phyloP scores from a whole-genome alignment of 176 grass and related monocot species.

The Coix lacrymajobi region DNA sequence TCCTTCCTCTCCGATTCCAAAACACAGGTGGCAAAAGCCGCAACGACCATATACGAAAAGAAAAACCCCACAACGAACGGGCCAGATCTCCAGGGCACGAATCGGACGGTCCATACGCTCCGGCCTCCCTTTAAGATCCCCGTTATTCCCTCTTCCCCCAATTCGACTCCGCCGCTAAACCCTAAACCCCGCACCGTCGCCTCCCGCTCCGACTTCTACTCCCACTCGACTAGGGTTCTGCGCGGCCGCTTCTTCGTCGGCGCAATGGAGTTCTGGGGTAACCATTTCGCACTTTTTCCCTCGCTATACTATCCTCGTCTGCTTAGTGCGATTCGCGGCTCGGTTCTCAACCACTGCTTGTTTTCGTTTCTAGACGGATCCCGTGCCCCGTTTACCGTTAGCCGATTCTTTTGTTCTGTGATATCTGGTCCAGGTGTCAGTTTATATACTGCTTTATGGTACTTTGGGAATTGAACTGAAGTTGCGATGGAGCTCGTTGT shows the following conservation, averaged over 20 bases:
- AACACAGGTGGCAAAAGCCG: background rate
- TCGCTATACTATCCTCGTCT: background rate
- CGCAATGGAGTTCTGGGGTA: slow-evolving; percentile 46
- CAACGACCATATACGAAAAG: background rate
- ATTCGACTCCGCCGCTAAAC: slow-evolving; percentile 15
- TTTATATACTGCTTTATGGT: background rate
- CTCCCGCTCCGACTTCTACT: background rate
- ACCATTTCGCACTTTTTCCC: background rate
- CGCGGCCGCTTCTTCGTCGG: slow-evolving; percentile 1
- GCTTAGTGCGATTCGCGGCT: background rate
- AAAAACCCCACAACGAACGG: background rate
- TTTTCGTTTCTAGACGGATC: background rate
- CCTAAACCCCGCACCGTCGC: slow-evolving; percentile 14
- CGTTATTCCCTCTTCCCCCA: background rate
- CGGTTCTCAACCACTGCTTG: background rate
- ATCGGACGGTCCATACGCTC: background rate
- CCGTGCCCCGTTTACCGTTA: background rate
- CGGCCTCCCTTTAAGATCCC: background rate
- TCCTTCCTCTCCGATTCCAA: background rate
- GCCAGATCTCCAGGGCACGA: background rate
- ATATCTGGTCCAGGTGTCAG: background rate
- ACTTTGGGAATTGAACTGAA: background rate
- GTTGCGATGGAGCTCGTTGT: background rate
- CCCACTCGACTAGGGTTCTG: background rate
- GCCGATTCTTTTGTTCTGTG: background rate